These are phyloP conservation scores for Colletotrichum australisinense DNA, from an alignment of 2,329 filamentous ascomycete species.

Conservation along the genomic window DNA sequence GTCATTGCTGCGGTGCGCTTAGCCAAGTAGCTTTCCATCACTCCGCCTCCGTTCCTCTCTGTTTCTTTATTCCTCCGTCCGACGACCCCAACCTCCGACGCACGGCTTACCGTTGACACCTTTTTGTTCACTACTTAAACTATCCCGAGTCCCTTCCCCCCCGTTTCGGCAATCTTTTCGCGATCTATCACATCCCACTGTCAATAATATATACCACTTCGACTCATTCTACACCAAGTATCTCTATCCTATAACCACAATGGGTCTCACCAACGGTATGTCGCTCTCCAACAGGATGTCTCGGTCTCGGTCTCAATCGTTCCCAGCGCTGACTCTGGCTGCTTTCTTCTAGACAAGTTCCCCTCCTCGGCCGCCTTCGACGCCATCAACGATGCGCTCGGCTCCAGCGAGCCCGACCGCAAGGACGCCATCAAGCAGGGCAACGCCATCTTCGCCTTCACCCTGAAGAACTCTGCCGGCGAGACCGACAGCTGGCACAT, in stretches of 20 bases:
- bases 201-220: background rate
- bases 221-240: background rate
- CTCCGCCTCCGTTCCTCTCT: background rate
- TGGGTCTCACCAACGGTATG: slow-evolving; percentile 81
- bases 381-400: slow-evolving; percentile 79
- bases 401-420: slow-evolving; percentile 76
- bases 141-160: slow-evolving; percentile 21
- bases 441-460: slow-evolving; percentile 90
- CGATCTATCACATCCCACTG: slow-evolving; percentile 2
- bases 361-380: slow-evolving; percentile 94
- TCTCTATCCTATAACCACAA: slow-evolving; percentile 50
- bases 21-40: background rate
- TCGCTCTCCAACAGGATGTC: background rate
- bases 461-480: slow-evolving; percentile 86
- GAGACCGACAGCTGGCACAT: slow-evolving; percentile 92
- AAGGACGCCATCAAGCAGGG: slow-evolving; percentile 92
- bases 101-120: slow-evolving; percentile 28
- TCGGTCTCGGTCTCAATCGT: background rate
- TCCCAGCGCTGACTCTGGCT: slow-evolving; percentile 1
- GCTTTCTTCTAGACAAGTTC: slow-evolving; percentile 73
- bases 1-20: slow-evolving; percentile 15
- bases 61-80: slow-evolving; percentile 24
- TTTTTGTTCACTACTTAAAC: slow-evolving; percentile 28
- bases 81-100: slow-evolving; percentile 21
- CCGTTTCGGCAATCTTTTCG: slow-evolving; percentile 6